Evolutionary conservation across 345 rosid genomes (phyloP), one percentile per base, ranked within the genome.

Genomic region (Reutealis trisperma): DNA sequence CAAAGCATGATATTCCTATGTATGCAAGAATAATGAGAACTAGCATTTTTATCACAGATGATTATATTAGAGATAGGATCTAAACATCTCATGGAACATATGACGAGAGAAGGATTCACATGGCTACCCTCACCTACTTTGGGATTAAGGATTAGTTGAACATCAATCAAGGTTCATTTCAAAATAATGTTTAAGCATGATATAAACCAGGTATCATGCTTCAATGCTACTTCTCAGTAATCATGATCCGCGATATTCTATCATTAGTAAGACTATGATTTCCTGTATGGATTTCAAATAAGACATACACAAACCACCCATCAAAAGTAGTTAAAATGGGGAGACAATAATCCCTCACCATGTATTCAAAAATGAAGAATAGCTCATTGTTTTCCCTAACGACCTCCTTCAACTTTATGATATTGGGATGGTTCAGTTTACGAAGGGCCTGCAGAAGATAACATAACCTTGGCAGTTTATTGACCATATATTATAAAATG

Each of bases 361-460:
- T 94, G 89, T 88, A 89, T 82, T 94, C 98, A 82, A 94, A 91
- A 81, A 94, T 90, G 88, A 94, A 93, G 81, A 93, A 94, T 18
- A 94, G 87, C 71, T 91, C 97, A 77, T 90, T 87, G 80, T 90
- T 90, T 85, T 93, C 98, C 86, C 89, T 82, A 72, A 92, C 98
- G 76, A 93, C 91, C 85, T 94, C 98, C 89, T 89, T 93, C 86
- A 94, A 84, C 89, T 93, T 94, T 79, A 94, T 80, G 71, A 94
- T 87, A 77, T 91, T 89, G 45, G 94, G 94, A 80, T 94, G 98
- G 79, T 90, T 93, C 83, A 94, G 78, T 80, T 88, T 94, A 55
- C 86, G 90, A 79, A 94, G 98, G 64, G 92, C 98, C 98, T 94
- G 85, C 79, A 88, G 55, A 87, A 78, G 80, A 79, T 18, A 74